These are phyloP conservation scores for Lodderomyces pseudojiufengensis DNA, from an alignment of 1,139 yeast genomes.

Conservation along the genomic window DNA sequence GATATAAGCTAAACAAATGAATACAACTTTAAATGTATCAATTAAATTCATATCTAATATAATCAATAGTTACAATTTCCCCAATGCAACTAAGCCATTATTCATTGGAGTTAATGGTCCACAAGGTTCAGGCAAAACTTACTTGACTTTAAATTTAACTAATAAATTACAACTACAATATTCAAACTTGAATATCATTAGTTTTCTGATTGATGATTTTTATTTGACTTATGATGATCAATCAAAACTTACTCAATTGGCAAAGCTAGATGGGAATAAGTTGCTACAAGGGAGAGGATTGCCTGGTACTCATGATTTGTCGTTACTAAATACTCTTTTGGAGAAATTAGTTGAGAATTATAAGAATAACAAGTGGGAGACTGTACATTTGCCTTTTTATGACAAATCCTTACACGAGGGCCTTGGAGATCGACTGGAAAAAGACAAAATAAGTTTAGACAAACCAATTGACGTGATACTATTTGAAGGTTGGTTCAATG, in stretches of 20 bases:
- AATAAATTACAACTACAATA: constrained; percentile 29
- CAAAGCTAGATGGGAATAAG: constrained; percentile 38
- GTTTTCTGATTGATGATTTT: constrained; percentile 81
- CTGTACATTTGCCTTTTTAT: constrained; percentile 58
- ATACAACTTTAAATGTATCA: constrained; percentile 17
- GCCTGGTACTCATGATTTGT: constrained; percentile 90
- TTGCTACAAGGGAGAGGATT: constrained; percentile 78
- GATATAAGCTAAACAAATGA: constrained; percentile 15
- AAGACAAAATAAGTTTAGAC: constrained; percentile 34
- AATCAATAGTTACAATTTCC: constrained; percentile 18
- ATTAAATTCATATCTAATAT: constrained; percentile 19
- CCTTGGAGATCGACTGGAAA: constrained; percentile 65
- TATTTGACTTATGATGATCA: constrained; percentile 70
- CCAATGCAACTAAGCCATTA: constrained; percentile 35
- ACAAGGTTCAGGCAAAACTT: constrained; percentile 91
- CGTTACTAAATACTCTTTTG: constrained; percentile 17
- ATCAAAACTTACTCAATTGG: constrained; percentile 32
- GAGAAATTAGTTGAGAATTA: constrained; percentile 14
- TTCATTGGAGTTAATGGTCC: constrained; percentile 80
- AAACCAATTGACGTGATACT: constrained; percentile 59
- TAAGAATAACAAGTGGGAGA: constrained; percentile 10
- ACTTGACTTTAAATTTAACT: constrained; percentile 48
- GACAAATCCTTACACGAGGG: constrained; percentile 77
- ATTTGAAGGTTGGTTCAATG: constrained; percentile 95
- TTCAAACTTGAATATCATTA: constrained; percentile 44